These are phyloP conservation scores for Coemansia sp. DNA, from an alignment of 192 early-diverging fungal genomes.

Conservation along the genomic window DNA sequence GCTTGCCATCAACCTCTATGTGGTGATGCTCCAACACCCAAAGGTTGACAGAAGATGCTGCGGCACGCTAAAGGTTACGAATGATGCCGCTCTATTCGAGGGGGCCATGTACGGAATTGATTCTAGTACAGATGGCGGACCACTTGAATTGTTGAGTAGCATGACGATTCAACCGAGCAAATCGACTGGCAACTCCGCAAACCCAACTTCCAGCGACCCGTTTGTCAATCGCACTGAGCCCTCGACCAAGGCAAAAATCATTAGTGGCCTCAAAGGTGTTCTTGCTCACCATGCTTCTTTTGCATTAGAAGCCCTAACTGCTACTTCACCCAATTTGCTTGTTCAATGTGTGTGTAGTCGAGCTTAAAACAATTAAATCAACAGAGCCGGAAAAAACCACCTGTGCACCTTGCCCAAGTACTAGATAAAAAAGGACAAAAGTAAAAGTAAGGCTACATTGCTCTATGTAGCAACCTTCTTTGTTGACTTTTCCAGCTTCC, in stretches of 20 bases:
- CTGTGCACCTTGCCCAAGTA: too few relatives aligned
- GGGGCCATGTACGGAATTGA: not conserved
- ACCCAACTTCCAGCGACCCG: not conserved
- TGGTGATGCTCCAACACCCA: not conserved
- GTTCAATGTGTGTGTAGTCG: too few relatives aligned
- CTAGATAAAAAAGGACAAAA: too few relatives aligned
- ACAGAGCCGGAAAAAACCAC: too few relatives aligned
- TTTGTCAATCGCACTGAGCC: not conserved
- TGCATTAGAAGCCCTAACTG: not conserved
- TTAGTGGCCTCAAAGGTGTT: not conserved
- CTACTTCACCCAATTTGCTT: not conserved
- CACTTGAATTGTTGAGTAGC: not conserved
- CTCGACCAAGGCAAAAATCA: not conserved
- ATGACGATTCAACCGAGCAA: not conserved
- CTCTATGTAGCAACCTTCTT: too few relatives aligned
- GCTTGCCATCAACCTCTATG: not conserved
- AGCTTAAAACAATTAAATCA: too few relatives aligned
- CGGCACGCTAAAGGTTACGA: not conserved
- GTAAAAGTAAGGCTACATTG: too few relatives aligned
- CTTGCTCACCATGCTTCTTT: not conserved
- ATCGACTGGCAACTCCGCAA: not conserved
- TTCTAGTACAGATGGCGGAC: not conserved
- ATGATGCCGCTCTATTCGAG: not conserved
- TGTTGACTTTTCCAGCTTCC: constrained; percentile 5
- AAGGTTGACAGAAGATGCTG: not conserved